Base-by-base conservation (phyloP, 495 filamentous ascomycete species). In the Hypoxylon lenormandii region DNA sequence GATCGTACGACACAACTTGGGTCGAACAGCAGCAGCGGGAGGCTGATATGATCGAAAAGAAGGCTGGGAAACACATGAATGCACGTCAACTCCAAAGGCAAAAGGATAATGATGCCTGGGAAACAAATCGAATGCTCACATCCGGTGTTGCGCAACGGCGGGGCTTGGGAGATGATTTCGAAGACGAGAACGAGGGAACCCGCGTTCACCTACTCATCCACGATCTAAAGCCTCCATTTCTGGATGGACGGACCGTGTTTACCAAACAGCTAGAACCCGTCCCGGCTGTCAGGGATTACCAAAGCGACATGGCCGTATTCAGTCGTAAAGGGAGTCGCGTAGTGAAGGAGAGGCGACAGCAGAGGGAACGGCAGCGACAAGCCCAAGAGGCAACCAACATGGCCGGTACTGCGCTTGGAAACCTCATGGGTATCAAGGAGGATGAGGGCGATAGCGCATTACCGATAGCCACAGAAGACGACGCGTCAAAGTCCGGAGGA, bases 251-350 rank as follows among this genome's bases (percentile, higher is more conserved):
- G 55, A 97, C 87, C 52, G 89, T 99, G 33, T 99, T 99, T 76
- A 98, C 96, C 1, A 97, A 97, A 77, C 96, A 99, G 79, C 78
- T 98, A 47, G 96, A 98, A 49, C 96, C 96, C 0, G 91, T 99
- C 4, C 92, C 94, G 4, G 96, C 96, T 7, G 90, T 99, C 11
- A 85, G 90, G 12, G 96, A 99, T 75, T 90, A 92, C 12, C 95
- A 98, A 77, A 98, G 96, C 76, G 96, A 99, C 72, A 97, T 99
- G 96, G 96, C 96, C 7, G 92, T 99, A 12, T 99, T 98, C 69
- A 94, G 92, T 81, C 88, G 94, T 18, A 98, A 97, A 79, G 96
- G 96, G 1, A 98, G 95, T 74, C 91, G 86, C 70, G 92, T 97
- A 5, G 96, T 99, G 8, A 90, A 90, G 72, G 95, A 99, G 63